A percentile compares a stretch with the other conserved stretches of the same genome.
Conservation (phyloP, 768 basidiomycete genomes). For the Sarcomyxa edulis region DNA sequence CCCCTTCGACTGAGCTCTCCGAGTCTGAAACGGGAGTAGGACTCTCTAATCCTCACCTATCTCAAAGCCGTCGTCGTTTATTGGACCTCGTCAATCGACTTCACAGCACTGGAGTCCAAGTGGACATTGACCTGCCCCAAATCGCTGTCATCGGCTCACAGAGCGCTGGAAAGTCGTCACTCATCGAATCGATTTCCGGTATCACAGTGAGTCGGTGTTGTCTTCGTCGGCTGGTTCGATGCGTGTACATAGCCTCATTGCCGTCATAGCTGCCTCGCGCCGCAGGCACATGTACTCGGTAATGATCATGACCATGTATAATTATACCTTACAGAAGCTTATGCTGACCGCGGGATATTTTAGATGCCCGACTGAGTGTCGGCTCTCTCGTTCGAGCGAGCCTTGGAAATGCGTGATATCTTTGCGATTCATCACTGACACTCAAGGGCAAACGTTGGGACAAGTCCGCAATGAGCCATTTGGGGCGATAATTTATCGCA, state of each 20-base stretch:
- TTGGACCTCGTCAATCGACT: slow-evolving; percentile 57
- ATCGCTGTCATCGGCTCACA: slow-evolving; percentile 73
- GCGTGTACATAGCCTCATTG: no score
- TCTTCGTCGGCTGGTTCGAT: no score
- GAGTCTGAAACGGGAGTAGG: slow-evolving; percentile 33
- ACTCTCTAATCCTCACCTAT: slow-evolving; percentile 41
- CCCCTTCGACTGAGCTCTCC: slow-evolving; percentile 3
- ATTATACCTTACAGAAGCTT: neutral
- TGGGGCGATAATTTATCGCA: slow-evolving; percentile 44
- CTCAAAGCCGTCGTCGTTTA: slow-evolving; percentile 39
- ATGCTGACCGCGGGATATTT: neutral
- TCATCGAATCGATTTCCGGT: slow-evolving; percentile 74
- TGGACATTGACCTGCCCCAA: slow-evolving; percentile 67
- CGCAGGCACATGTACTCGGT: slow-evolving; percentile 76
- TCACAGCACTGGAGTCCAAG: slow-evolving; percentile 59
- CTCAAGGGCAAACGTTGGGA: slow-evolving; percentile 28
- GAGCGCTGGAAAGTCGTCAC: slow-evolving; percentile 71
- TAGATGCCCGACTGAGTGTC: slow-evolving; percentile 57
- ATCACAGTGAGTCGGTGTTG: no score
- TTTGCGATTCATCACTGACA: slow-evolving; percentile 38
- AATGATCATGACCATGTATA: neutral
- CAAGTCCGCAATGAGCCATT: slow-evolving; percentile 36
- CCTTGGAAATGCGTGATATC: slow-evolving; percentile 50
- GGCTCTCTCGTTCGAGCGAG: slow-evolving; percentile 32
- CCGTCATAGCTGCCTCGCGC: slow-evolving; percentile 68